Conservation (phyloP, 495 filamentous ascomycete genomes). For the Penicillium desertorum region DNA sequence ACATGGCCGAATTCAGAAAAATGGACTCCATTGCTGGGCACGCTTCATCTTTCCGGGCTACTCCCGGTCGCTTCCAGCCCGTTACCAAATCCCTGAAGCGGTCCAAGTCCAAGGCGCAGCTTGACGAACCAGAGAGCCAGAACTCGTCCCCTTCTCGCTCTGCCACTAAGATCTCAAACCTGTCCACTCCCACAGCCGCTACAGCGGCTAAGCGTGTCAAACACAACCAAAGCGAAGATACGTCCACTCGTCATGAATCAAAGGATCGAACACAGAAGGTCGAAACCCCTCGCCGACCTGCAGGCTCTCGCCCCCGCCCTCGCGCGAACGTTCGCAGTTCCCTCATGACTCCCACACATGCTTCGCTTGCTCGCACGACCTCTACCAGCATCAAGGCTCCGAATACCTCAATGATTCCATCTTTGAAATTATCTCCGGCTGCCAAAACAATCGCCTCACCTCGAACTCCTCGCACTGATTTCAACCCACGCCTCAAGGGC, state of each 20-base stretch:
- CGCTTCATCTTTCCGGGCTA: slow-evolving; percentile 71
- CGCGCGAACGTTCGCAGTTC: slow-evolving; percentile 40
- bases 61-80: slow-evolving; percentile 56
- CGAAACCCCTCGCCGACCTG: slow-evolving; percentile 43
- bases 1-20: slow-evolving; percentile 88
- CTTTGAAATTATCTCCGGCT: slow-evolving; percentile 47
- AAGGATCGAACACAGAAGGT: slow-evolving; percentile 24
- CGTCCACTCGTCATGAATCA: slow-evolving; percentile 47
- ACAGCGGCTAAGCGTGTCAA: slow-evolving; percentile 63
- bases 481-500: slow-evolving; percentile 48
- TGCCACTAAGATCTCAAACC: slow-evolving; percentile 37
- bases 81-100: slow-evolving; percentile 64
- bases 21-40: slow-evolving; percentile 94
- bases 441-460: slow-evolving; percentile 45
- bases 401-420: slow-evolving; percentile 56
- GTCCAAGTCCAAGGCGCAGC: slow-evolving; percentile 69
- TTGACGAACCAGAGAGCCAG: slow-evolving; percentile 55
- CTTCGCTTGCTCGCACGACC: slow-evolving; percentile 64
- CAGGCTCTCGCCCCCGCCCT: slow-evolving; percentile 39
- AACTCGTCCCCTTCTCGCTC: slow-evolving; percentile 38
- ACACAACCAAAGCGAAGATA: slow-evolving; percentile 56
- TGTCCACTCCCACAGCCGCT: slow-evolving; percentile 21
- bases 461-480: slow-evolving; percentile 47
- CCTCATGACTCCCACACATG: slow-evolving; percentile 75
- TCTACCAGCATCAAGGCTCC: slow-evolving; percentile 56